These are phyloP conservation scores for Periconia sp. DNA, from an alignment of 2,329 filamentous ascomycete species.

Conservation along the genomic window DNA sequence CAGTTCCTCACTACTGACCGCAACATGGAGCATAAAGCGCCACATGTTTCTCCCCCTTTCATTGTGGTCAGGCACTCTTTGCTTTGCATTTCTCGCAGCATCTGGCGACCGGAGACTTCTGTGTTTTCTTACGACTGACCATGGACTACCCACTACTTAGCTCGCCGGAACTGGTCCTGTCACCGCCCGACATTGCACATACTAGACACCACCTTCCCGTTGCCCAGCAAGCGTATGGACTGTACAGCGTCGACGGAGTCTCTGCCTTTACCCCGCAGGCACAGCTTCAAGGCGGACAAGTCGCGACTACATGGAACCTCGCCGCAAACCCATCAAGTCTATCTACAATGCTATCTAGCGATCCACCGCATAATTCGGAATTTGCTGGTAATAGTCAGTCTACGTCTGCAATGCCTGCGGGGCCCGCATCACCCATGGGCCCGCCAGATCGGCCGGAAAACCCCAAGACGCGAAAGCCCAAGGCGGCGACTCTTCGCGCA, in stretches of 20 bases:
- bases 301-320: constrained; percentile 1
- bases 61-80: neutral
- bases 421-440: constrained; percentile 12
- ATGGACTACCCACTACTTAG: constrained; percentile 3
- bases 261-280: constrained; percentile 1
- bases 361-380: constrained; percentile 2
- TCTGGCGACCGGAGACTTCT: constrained; percentile 3
- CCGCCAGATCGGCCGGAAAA: constrained; percentile 20
- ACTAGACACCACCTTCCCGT: constrained; percentile 1
- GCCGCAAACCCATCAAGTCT: constrained; percentile 1
- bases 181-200: constrained; percentile 1
- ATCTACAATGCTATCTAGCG: constrained; percentile 2
- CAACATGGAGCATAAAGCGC: constrained; percentile 7
- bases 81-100: constrained; percentile 4
- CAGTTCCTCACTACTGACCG: constrained; percentile 6
- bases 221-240: constrained; percentile 4
- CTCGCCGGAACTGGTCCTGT: neutral
- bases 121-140: constrained; percentile 2
- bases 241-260: constrained; percentile 1
- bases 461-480: constrained; percentile 22
- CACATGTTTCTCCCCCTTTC: neutral
- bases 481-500: constrained; percentile 25
- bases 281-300: constrained; percentile 4
- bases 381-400: constrained; percentile 3
- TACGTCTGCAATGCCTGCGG: constrained; percentile 3